Evolutionary conservation across 1,139 yeast species (phyloP), one percentile per base, ranked within the genome.

Genomic region (Geotrichum aggregatum): DNA sequence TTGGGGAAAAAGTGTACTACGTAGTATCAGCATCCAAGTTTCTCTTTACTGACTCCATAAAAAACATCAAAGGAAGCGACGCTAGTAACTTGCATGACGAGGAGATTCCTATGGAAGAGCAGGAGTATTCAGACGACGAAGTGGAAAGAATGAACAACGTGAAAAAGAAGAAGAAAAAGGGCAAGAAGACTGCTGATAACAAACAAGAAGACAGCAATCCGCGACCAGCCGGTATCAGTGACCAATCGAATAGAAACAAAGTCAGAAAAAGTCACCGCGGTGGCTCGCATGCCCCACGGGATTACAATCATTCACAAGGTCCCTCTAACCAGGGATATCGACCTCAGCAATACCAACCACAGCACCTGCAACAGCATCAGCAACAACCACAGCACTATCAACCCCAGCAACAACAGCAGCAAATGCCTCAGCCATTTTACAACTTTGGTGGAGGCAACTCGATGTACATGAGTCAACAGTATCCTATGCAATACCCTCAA

Each of bases 21-120:
- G 94, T 89, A 16, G 94, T 87, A 2, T 84, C 91, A 1, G 85
- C 82, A 44, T 84, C 96, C 0, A 78, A 84, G 52, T 91, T 89
- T 68, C 73, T 87, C 13, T 80, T 83, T 57, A 91, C 98, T 0
- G 87, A 85, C 51, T 71, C 80, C 18, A 76, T 91, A 49, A 85
- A 81, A 60, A 73, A 76, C 24, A 58, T 82, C 21, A 89, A 84
- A 63, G 98, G 98, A 13, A 84, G 92, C 1, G 99, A 92, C 71
- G 98, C 98, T 0, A 85, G 95, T 63, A 92, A 92, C 61, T 83
- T 88, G 65, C 87, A 88, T 65, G 98, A 92, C 67, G 98, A 92
- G 71, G 99, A 92, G 63, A 70, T 91, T 22, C 91, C 96, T 0
- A 87, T 82, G 60, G 95, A 86, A 39, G 98, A 92, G 65, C 96